phyloP scores from a whole-genome alignment of 2,329 filamentous ascomycete genomes.

The Fusarium pseudoanthophilum region DNA sequence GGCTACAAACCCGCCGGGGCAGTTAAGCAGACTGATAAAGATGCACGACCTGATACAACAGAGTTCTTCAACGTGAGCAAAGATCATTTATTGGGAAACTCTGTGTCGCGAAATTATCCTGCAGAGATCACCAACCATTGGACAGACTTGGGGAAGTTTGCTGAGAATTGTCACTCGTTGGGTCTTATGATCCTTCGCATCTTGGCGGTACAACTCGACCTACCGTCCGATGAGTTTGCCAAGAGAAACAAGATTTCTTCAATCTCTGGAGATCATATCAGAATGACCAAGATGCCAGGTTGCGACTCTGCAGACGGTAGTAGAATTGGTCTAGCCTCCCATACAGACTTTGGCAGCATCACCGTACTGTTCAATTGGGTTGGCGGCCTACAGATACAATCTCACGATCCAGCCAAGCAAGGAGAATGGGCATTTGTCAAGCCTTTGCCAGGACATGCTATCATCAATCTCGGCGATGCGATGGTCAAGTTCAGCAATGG shows the following conservation, averaged over 20 bases:
- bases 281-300: neutral
- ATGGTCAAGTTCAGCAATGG: neutral
- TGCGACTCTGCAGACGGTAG: neutral
- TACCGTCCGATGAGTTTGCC: neutral
- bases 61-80: neutral
- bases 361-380: neutral
- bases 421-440: neutral
- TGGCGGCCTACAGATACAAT: neutral
- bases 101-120: fast-evolving
- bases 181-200: neutral
- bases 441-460: neutral
- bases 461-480: neutral
- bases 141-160: fast-evolving
- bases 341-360: neutral
- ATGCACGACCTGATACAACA: neutral
- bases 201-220: neutral
- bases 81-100: neutral
- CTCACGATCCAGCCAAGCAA: fast-evolving
- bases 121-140: neutral
- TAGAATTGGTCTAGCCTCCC: neutral
- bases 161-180: neutral
- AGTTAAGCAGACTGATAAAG: neutral
- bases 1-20: neutral
- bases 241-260: neutral
- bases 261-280: neutral